Evolutionary conservation across 1,284 basidiomycete species (phyloP), one percentile per base, ranked within the genome.

Genomic region (Malassezia pachydermatis): DNA sequence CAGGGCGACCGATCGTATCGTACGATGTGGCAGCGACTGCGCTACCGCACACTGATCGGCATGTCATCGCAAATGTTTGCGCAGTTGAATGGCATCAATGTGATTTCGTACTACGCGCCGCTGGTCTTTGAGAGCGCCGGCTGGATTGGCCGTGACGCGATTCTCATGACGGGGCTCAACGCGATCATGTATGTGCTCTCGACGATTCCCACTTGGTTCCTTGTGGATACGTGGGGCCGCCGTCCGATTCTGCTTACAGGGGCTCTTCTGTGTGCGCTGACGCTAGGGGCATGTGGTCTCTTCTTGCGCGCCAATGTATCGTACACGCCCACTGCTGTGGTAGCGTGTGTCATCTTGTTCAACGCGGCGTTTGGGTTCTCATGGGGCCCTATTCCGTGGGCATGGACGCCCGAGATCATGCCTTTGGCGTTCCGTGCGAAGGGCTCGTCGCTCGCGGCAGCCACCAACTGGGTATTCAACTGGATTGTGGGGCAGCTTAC

Each of bases 41-140:
- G 85, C 61, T 81, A 83, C 36, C 80, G 90, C 37, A 89, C 96
- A 5, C 73, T 95, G 57, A 81, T 96, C 52, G 92, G 90, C n/a
- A 92, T 92, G 87, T 89, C 87, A 16, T 88, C 87, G 55, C 92
- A 96, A 72, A 84, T 86, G 48, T 95, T 95, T 72, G 90, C 90
- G 39, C 92, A 95, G 73, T 76, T 95, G 60, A 63, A 66, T 51
- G 68, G 68, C 38, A 65, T 68, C 60, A 70, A 65, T 55, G 87
- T 90, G 48, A 90, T 95, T 22, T 88, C 85, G 4, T 95, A 94
- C 73, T 95, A 94, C 74, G 87, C 88, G 35, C 42, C 56, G 37
- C 59, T 63, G 42, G 57, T 75, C 41, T 60, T 67, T 46, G 67
- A 67, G 38, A 75, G 88, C 76, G 90, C 90, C 36, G 92, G 92